Conservation (phyloP, 2,329 filamentous ascomycete species). For the Fusarium beomiforme region DNA sequence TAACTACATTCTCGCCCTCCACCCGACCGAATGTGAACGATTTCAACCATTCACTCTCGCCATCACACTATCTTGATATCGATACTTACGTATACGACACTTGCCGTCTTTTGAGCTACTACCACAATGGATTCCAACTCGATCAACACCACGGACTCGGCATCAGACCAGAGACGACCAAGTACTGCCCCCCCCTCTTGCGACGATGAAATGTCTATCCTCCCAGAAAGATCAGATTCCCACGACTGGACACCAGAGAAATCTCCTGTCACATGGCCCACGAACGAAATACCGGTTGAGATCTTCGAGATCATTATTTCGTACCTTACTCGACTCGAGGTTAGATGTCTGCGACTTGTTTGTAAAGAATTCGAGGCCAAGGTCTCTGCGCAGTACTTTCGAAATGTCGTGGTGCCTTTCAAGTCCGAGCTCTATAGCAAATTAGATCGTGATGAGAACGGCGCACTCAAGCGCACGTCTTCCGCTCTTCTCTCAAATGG, state of each 20-base stretch:
- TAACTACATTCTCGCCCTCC: constrained; percentile 22
- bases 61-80: background rate
- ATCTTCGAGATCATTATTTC: constrained; percentile 67
- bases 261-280: constrained; percentile 44
- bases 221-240: constrained; percentile 6
- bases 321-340: constrained; percentile 65
- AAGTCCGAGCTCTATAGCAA: constrained; percentile 68
- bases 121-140: background rate
- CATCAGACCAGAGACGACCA: constrained; percentile 14
- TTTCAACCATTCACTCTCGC: background rate
- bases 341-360: constrained; percentile 70
- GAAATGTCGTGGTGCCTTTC: constrained; percentile 73
- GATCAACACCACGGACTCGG: background rate
- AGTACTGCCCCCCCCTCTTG: constrained; percentile 33
- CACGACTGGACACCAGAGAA: background rate
- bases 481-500: constrained; percentile 56
- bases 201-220: constrained; percentile 18
- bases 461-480: constrained; percentile 36
- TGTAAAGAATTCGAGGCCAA: constrained; percentile 66
- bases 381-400: constrained; percentile 67
- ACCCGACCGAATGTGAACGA: constrained; percentile 26
- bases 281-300: constrained; percentile 64
- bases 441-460: constrained; percentile 37
- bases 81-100: background rate
- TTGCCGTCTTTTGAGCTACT: background rate